Evolutionary conservation across 2,329 filamentous ascomycete species (phyloP).

Genomic region (Monosporascus sp.): DNA sequence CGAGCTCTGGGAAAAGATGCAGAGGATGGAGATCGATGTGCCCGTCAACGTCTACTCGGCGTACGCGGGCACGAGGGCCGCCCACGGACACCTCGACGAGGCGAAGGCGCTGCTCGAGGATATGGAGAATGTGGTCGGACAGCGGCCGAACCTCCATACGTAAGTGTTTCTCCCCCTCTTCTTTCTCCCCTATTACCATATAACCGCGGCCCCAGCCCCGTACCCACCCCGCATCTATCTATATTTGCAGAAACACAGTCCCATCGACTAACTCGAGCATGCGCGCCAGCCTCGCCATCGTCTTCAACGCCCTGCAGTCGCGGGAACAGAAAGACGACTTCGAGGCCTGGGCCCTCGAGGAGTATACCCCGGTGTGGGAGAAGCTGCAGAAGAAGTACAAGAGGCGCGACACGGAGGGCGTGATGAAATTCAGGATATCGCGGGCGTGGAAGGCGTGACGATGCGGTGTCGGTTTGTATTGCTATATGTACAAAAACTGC

Average conservation of each 20-base stretch:
- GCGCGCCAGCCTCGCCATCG: conserved; percentile 58
- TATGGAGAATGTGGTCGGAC: conserved; percentile 59
- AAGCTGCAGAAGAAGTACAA: conserved; percentile 54
- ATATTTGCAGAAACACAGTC: not conserved
- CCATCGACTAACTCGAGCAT: not conserved
- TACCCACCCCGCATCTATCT: not conserved
- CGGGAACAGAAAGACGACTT: conserved; percentile 63
- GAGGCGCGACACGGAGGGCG: conserved; percentile 37
- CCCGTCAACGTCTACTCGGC: conserved; percentile 68
- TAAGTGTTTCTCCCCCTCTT: conserved; percentile 12
- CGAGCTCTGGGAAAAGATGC: conserved; percentile 66
- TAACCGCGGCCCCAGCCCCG: not conserved
- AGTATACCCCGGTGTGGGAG: conserved; percentile 66
- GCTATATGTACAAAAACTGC: conserved; percentile 26
- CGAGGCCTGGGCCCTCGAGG: conserved; percentile 66
- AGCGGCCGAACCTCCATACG: conserved; percentile 19
- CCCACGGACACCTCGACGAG: conserved; percentile 65
- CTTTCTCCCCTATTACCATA: conserved; percentile 2
- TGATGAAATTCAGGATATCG: conserved; percentile 45
- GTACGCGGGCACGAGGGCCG: conserved; percentile 72
- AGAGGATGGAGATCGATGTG: conserved; percentile 72
- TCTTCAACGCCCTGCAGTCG: conserved; percentile 69
- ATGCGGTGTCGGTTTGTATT: conserved; percentile 2
- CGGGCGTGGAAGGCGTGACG: conserved; percentile 44
- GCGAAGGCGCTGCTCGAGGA: conserved; percentile 61